phyloP scores from a whole-genome alignment of 371 early-diverging fungal species.

The Circinella umbellata region DNA sequence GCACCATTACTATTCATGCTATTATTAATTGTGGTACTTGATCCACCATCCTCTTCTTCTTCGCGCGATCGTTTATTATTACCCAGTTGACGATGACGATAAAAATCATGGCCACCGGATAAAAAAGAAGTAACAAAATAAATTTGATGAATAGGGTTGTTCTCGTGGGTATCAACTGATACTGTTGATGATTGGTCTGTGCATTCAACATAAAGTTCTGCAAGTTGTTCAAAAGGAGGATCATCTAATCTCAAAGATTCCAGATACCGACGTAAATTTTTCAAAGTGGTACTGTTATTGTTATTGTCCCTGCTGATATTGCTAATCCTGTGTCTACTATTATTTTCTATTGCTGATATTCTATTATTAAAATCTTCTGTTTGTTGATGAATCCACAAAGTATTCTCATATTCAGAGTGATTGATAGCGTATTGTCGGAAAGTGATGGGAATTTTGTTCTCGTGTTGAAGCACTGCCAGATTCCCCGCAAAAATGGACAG shows the following conservation, averaged over 20 bases:
- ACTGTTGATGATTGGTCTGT: constrained; percentile 8
- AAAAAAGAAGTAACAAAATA: constrained; percentile 30
- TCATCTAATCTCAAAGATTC: constrained; percentile 36
- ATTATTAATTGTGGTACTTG: not conserved
- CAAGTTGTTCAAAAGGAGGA: constrained; percentile 48
- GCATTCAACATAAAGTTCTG: constrained; percentile 25
- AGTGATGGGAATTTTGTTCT: constrained; percentile 47
- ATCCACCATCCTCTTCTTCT: not conserved
- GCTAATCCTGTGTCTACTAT: too few species aligned
- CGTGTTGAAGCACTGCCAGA: constrained; percentile 38
- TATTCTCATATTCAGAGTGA: constrained; percentile 24
- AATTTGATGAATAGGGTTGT: constrained; percentile 20
- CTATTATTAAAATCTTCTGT: too few species aligned
- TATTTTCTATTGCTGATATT: too few species aligned
- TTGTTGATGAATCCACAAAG: constrained; percentile 2
- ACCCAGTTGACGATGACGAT: not conserved
- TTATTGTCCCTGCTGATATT: too few species aligned
- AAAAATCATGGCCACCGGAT: constrained; percentile 15
- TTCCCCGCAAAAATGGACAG: constrained; percentile 45
- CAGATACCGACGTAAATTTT: constrained; percentile 22
- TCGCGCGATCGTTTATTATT: constrained; percentile 15
- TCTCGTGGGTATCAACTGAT: constrained; percentile 2
- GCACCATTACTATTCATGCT: not conserved
- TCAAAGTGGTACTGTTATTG: constrained; percentile 17
- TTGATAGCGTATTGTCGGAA: constrained; percentile 44